Conservation (phyloP, 2,329 filamentous ascomycete species). For the Claviceps pazoutovae region DNA sequence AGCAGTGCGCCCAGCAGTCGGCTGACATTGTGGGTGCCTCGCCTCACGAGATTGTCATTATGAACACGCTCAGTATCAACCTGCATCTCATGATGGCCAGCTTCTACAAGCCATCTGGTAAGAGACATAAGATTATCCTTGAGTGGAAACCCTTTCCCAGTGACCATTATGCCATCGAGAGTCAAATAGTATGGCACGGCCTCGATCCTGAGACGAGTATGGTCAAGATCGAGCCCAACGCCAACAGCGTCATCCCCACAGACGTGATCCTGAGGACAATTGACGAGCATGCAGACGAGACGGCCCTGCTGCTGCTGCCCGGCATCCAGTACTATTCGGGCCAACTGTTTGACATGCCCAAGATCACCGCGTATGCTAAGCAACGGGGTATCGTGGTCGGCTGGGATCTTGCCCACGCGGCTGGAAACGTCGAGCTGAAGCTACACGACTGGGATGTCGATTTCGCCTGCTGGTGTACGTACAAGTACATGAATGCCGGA, state of each 20-base stretch:
- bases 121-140: constrained; percentile 65
- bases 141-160: constrained; percentile 85
- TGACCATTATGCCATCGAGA: constrained; percentile 75
- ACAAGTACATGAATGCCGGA: constrained; percentile 85
- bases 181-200: constrained; percentile 60
- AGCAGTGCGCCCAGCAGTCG: constrained; percentile 55
- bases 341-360: constrained; percentile 70
- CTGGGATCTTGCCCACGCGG: constrained; percentile 82
- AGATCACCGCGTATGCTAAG: constrained; percentile 66
- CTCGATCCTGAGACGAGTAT: constrained; percentile 53
- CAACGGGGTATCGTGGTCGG: constrained; percentile 58
- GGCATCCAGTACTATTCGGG: constrained; percentile 90
- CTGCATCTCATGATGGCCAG: constrained; percentile 71
- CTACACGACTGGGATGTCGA: constrained; percentile 86
- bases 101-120: constrained; percentile 60
- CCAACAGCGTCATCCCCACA: constrained; percentile 49
- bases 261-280: constrained; percentile 59
- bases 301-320: constrained; percentile 66
- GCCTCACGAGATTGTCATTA: constrained; percentile 63
- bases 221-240: constrained; percentile 56
- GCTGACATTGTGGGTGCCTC: constrained; percentile 62
- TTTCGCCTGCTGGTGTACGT: constrained; percentile 86
- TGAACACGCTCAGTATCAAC: constrained; percentile 77
- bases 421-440: constrained; percentile 64
- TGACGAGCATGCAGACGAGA: constrained; percentile 55